Conservation (phyloP, 768 basidiomycete genomes). For the Hemileccinum rubropunctum region DNA sequence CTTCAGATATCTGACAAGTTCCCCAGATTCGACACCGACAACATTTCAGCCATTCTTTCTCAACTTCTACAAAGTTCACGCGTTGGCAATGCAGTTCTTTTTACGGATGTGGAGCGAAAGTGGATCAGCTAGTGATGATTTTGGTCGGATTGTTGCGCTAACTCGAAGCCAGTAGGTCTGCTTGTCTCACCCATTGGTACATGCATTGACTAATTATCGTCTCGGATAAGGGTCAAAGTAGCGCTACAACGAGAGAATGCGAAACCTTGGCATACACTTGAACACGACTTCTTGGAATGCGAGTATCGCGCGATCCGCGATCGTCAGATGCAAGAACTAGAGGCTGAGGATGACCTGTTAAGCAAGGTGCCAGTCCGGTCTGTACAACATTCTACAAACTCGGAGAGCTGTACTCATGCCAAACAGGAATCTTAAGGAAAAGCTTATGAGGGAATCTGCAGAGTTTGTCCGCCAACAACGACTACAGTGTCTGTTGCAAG, state of each 20-base stretch:
- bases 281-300: slow-evolving; percentile 73
- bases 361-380: slow-evolving; percentile 85
- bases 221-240: slow-evolving; percentile 58
- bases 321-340: slow-evolving; percentile 87
- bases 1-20: slow-evolving; percentile 1
- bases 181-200: background rate
- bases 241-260: slow-evolving; percentile 72
- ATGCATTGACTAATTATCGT: slow-evolving; percentile 6
- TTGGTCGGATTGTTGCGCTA: slow-evolving; percentile 71
- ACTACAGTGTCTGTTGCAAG: slow-evolving; percentile 83
- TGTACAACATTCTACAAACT: slow-evolving; percentile 20
- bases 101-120: slow-evolving; percentile 92
- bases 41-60: slow-evolving; percentile 87
- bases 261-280: slow-evolving; percentile 81
- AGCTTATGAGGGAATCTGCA: slow-evolving; percentile 85
- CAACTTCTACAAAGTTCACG: slow-evolving; percentile 78
- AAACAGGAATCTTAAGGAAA: slow-evolving; percentile 76
- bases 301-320: slow-evolving; percentile 87
- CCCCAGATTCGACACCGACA: slow-evolving; percentile 68
- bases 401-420: slow-evolving; percentile 3
- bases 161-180: slow-evolving; percentile 78
- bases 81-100: slow-evolving; percentile 81
- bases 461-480: slow-evolving; percentile 89
- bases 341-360: slow-evolving; percentile 82
- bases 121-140: slow-evolving; percentile 72